phyloP scores from a whole-genome alignment of 257 asterid species.

The Mentha longifolia region DNA sequence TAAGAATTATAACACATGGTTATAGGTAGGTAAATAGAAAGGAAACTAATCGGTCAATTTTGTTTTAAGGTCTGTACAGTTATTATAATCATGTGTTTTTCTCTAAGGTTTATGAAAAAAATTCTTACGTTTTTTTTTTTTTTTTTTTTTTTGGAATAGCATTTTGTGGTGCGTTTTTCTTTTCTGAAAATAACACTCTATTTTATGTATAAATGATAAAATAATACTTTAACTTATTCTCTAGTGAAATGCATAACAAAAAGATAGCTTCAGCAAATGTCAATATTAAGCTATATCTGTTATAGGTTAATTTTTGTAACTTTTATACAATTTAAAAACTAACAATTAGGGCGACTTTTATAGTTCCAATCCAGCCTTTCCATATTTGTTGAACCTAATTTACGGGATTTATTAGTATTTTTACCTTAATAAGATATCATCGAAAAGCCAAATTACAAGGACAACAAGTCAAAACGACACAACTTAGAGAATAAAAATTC shows the following conservation, averaged over 20 bases:
- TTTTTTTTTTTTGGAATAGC: too few relatives aligned
- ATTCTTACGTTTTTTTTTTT: too few relatives aligned
- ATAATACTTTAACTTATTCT: too few relatives aligned
- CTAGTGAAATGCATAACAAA: too few relatives aligned
- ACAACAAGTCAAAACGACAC: not conserved
- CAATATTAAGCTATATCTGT: too few relatives aligned
- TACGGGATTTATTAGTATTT: not conserved
- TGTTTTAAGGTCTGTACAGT: not conserved
- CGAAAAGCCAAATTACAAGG: not conserved
- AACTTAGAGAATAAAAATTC: not conserved
- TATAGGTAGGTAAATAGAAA: constrained; percentile 5
- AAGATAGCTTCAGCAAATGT: too few relatives aligned
- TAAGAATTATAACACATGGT: not conserved
- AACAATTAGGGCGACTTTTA: not conserved
- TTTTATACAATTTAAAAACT: not conserved
- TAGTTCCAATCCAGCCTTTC: not conserved
- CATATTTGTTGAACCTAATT: not conserved
- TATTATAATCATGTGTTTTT: not conserved
- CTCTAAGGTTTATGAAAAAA: too few relatives aligned
- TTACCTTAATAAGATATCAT: not conserved
- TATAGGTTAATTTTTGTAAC: too few relatives aligned
- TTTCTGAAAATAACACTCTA: too few relatives aligned
- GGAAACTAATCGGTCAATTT: not conserved
- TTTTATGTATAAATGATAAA: too few relatives aligned
- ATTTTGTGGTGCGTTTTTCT: too few relatives aligned